Evolutionary conservation across 768 basidiomycete species (phyloP).

Genomic region (Sistotremastrum suecicum): DNA sequence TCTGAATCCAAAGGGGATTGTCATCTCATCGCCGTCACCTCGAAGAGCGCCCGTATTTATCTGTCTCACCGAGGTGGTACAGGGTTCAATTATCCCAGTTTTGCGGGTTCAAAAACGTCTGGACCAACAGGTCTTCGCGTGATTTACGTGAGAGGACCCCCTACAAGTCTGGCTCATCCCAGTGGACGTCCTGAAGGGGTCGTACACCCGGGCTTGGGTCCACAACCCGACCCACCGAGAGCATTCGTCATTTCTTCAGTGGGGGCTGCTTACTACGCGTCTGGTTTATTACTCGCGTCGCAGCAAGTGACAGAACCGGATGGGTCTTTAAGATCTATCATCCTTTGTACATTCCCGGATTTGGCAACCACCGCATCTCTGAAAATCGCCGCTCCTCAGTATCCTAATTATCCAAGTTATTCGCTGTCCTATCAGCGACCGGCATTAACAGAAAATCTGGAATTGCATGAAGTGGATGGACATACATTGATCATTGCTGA

Average conservation of each 20-base stretch:
- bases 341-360: conserved; percentile 66
- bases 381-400: conserved; percentile 34
- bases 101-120: conserved; percentile 15
- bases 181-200: conserved; percentile 34
- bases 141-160: conserved; percentile 68
- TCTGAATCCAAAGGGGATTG: conserved; percentile 54
- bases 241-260: conserved; percentile 46
- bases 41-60: conserved; percentile 74
- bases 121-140: conserved; percentile 42
- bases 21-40: conserved; percentile 70
- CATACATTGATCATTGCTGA: conserved; percentile 72
- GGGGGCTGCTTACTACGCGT: conserved; percentile 48
- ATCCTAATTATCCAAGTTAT: conserved; percentile 20
- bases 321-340: conserved; percentile 35
- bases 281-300: conserved; percentile 55
- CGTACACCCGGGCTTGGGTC: not conserved
- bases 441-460: conserved; percentile 64
- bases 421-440: conserved; percentile 31
- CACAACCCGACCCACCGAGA: conserved; percentile 29
- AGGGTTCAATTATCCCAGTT: conserved; percentile 13
- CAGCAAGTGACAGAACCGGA: conserved; percentile 62
- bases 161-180: conserved; percentile 60
- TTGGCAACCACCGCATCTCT: conserved; percentile 56
- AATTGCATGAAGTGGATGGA: conserved; percentile 65
- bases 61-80: conserved; percentile 47